Base-by-base conservation (phyloP, 106 monocot genomes). In the Iris macrosiphon region DNA sequence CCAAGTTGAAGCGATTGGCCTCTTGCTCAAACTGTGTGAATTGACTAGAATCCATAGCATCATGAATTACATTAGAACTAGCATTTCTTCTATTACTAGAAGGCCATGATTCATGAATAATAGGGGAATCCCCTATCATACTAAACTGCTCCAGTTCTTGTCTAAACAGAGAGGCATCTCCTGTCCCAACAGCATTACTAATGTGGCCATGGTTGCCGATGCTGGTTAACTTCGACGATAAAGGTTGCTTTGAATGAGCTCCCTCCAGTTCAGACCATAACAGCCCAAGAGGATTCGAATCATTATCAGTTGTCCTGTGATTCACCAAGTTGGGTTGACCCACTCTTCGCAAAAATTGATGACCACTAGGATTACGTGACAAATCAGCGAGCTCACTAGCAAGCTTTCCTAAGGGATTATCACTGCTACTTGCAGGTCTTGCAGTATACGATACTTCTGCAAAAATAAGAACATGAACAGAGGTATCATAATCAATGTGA, bases 221-320 rank as follows among this genome's bases (percentile, higher is more conserved):
- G 21, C 33, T 28, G 9, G 68, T 34, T 35, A 78, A 39, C 40
- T 71, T 82, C 55, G 90, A 83, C 63, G 91, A 91, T 35, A 99
- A 65, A 20, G 98, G 98, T 15, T 40, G 83, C 48, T 79, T 87
- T 38, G 61, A 40, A 38, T 84, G 75, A 22, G 66, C 35, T 23
- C 67, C 83, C 55, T 88, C 84, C n/a, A 99, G 67, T 42, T 99
- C 98, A 39, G 98, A 92, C 73, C 75, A 92, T 1, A 80, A 56
- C 31, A 79, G 55, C 21, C 87, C 87, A 68, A 87, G 80, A 58
- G 91, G 84, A 72, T 80, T 80, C 28, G 78, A 15, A 42, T 78
- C 71, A 74, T 70, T 73, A 45, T 81, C 68, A 15, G 55, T 43
- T 10, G 37, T 40, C 22, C 49, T 73, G 18, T 68, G 67, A 56